Evolutionary conservation across 2,329 filamentous ascomycete genomes (phyloP).

Genomic region (Tolypocladium amazonense): DNA sequence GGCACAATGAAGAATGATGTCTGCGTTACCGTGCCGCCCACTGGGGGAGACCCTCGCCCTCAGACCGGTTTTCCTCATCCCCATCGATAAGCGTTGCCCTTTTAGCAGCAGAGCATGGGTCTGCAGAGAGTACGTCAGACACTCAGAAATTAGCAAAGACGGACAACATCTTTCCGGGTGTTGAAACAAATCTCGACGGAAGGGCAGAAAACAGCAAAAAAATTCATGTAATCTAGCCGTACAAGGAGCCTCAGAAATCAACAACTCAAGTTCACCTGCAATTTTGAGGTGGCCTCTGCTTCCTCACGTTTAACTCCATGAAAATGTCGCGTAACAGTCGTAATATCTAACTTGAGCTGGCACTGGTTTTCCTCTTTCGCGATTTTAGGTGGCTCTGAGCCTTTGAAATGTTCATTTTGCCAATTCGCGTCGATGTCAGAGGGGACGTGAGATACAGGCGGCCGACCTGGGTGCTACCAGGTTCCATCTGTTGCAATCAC

Average conservation of each 20-base stretch:
- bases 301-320: not conserved
- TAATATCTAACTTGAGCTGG: not conserved
- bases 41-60: too few species aligned
- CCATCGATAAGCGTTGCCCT: not conserved
- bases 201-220: not conserved
- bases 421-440: not conserved
- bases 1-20: not conserved
- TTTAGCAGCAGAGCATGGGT: too few species aligned
- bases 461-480: too few species aligned
- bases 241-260: not conserved
- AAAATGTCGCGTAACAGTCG: not conserved
- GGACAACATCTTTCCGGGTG: too few species aligned
- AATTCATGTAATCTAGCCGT: too few species aligned
- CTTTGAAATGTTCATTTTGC: not conserved
- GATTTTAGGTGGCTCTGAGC: not conserved
- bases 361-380: not conserved
- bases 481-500: too few species aligned
- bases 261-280: not conserved
- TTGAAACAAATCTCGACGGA: too few species aligned
- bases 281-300: not conserved
- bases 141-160: too few species aligned
- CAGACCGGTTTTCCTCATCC: too few species aligned
- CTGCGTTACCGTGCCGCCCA: not conserved
- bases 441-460: not conserved
- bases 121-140: too few species aligned